Base-by-base conservation (phyloP, 2,329 filamentous ascomycete genomes). In the Paraconiothyrium sp. region DNA sequence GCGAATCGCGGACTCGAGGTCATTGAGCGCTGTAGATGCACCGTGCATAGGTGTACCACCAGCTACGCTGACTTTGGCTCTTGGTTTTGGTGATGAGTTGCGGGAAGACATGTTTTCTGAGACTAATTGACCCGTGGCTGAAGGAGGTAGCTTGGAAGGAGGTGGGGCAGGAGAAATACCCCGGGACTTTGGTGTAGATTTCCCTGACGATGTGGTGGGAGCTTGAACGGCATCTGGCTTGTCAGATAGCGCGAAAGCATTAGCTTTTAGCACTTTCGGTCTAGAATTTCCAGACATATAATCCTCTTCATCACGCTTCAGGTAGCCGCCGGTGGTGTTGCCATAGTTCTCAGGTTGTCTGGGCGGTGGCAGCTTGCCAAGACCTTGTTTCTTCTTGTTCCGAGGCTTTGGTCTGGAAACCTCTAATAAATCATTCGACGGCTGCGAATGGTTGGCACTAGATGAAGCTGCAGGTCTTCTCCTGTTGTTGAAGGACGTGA, bases 1-100 rank as follows among this genome's bases (percentile, higher is more conserved):
- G 27, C 93, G 90, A 67, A 99, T 98, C 4, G 94, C 94, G 1
- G 93, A 89, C 39, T 88, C 88, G 3, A 90, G 76, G 68, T 89
- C 87, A 16, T 87, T 87, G 20, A 95, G 82, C 0, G 90, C 88
- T 1, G 90, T 90, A 0, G 91, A 93, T 41, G 90, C 88, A 16
- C 93, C 92, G 59, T 93, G 90, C 92, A 95, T 95, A 1, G 92
- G 88, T 10, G 87, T 89, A 13, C 92, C 92, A 46, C 93, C 92
- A 0, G 91, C 84, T 59, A 95, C 89, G 65, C 87, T 88, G 58
- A 92, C 79, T 77, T 93, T 94, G 39, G 90, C 85, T 46, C 84
- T 85, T 4, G 80, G 78, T 39, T 80, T 78, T 20, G 74, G 74
- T 1, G 86, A 85, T 20, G 88, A 86, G 37, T 76, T 75, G 37